Evolutionary conservation across 2,329 filamentous ascomycete species (phyloP).

Genomic region (Fusarium pilosicola): DNA sequence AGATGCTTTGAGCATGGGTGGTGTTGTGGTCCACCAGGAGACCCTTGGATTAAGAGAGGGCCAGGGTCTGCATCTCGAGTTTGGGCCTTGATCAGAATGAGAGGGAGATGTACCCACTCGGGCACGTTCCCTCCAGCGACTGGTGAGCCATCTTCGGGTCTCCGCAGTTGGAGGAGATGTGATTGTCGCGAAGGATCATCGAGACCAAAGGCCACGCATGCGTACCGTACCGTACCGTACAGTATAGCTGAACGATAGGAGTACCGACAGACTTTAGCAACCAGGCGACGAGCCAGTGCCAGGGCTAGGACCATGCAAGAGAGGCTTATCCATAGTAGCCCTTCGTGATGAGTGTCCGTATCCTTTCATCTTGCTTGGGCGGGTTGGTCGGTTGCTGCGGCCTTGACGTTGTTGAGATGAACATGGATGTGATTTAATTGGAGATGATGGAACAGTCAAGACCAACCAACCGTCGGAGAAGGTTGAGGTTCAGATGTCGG

Average conservation of each 20-base stretch:
- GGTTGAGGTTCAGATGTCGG: constrained; percentile 24
- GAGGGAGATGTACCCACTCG: constrained; percentile 20
- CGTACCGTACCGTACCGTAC: neutral
- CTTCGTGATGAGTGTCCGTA: constrained; percentile 11
- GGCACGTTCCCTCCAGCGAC: neutral
- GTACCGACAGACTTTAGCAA: neutral
- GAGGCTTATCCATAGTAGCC: neutral
- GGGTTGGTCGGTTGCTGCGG: constrained; percentile 22
- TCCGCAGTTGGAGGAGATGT: neutral
- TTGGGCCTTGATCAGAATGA: constrained; percentile 21
- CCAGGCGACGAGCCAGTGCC: constrained; percentile 14
- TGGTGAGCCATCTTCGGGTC: neutral
- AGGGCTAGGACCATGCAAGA: constrained; percentile 2
- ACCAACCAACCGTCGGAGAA: constrained; percentile 34
- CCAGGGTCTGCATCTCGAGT: constrained; percentile 12
- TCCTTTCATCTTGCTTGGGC: constrained; percentile 17
- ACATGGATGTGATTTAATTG: constrained; percentile 29
- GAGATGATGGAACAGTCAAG: constrained; percentile 12
- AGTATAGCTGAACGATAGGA: constrained; percentile 4
- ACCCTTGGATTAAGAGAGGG: constrained; percentile 34
- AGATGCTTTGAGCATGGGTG: constrained; percentile 33
- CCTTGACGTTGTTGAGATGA: constrained; percentile 24
- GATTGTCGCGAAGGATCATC: constrained; percentile 2
- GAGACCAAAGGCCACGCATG: neutral
- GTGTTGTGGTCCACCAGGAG: constrained; percentile 35